These are phyloP conservation scores for Xylaria nigripes DNA, from an alignment of 495 filamentous ascomycete species.

Conservation along the genomic window DNA sequence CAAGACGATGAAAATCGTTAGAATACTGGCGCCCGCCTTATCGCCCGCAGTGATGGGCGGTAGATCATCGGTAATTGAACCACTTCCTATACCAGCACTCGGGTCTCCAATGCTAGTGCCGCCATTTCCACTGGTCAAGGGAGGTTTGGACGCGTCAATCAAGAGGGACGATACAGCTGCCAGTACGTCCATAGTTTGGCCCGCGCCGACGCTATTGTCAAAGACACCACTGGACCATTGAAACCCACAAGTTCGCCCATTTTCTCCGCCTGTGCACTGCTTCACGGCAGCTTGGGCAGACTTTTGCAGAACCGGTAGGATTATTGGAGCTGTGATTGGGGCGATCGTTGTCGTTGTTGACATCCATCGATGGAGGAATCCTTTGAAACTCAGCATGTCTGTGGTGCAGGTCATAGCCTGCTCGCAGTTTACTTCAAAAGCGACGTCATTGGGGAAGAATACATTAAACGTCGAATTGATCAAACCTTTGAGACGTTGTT, in stretches of 20 bases:
- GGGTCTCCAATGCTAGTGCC: slow-evolving; percentile 55
- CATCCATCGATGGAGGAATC: slow-evolving; percentile 72
- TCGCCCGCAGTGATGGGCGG: slow-evolving; percentile 43
- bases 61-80: slow-evolving; percentile 15
- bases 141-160: slow-evolving; percentile 30
- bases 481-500: slow-evolving; percentile 48
- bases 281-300: slow-evolving; percentile 58
- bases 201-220: slow-evolving; percentile 44
- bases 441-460: slow-evolving; percentile 46
- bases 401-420: slow-evolving; percentile 52
- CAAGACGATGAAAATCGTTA: slow-evolving; percentile 39
- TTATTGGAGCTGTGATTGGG: slow-evolving; percentile 49
- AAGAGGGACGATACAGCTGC: slow-evolving; percentile 41
- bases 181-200: slow-evolving; percentile 52
- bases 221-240: slow-evolving; percentile 55
- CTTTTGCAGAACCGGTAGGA: slow-evolving; percentile 53
- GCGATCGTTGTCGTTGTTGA: slow-evolving; percentile 61
- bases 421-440: slow-evolving; percentile 67
- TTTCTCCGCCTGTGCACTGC: slow-evolving; percentile 54
- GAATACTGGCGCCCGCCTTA: slow-evolving; percentile 46
- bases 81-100: slow-evolving; percentile 41
- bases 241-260: slow-evolving; percentile 54
- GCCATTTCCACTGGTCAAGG: slow-evolving; percentile 45
- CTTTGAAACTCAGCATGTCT: slow-evolving; percentile 77
- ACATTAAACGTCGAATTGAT: slow-evolving; percentile 52